Evolutionary conservation across 768 basidiomycete species (phyloP), one percentile per base, ranked within the genome.

Genomic region (Serendipita sp.): DNA sequence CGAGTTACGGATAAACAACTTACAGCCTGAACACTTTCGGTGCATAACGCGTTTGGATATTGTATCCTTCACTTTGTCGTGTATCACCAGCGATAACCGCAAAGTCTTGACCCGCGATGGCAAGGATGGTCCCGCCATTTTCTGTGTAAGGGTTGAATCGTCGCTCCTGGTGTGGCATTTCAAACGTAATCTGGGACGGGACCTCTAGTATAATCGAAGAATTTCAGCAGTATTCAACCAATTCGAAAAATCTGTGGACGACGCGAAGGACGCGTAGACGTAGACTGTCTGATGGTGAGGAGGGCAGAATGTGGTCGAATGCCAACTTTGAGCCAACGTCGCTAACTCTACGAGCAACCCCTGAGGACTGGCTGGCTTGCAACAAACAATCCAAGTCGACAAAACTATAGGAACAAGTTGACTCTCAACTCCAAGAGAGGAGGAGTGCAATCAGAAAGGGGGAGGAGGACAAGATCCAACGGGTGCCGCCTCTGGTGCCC

Each of bases 61-160:
- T 89, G 76, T 90, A 98, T n/a, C 95, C 95, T 73, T 94, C 89
- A 69, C 86, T 92, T 78, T 98, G 96, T 65, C 95, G 79, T 48
- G 95, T 99, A 76, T 99, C 95, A 63, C 93, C 91, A 3, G 96
- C 94, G 70, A 97, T 89, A 73, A 98, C 92, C 66, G 83, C 82
- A 74, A 98, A 98, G 74, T 93, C 89, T 51, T 84, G 82, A 63
- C 95, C 96, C 3, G 94, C 92, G 72, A 98, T 90, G 71, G 90
- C 90, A 70, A 99, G 85, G 76, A 97, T 95, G 18, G 94, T 93
- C 32, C 96, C 95, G 35, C 95, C 95, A 70, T 97, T 97, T 69
- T 92, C 85, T 1, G 85, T 80, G 81, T 96, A 95, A 0, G 92
- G 92, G 71, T 90, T 86, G 78, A 95, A 94, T 46, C 79, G 78